Evolutionary conservation across 2,329 filamentous ascomycete species (phyloP), one percentile per base, ranked within the genome.

Genomic region (Beauveria asiatica): DNA sequence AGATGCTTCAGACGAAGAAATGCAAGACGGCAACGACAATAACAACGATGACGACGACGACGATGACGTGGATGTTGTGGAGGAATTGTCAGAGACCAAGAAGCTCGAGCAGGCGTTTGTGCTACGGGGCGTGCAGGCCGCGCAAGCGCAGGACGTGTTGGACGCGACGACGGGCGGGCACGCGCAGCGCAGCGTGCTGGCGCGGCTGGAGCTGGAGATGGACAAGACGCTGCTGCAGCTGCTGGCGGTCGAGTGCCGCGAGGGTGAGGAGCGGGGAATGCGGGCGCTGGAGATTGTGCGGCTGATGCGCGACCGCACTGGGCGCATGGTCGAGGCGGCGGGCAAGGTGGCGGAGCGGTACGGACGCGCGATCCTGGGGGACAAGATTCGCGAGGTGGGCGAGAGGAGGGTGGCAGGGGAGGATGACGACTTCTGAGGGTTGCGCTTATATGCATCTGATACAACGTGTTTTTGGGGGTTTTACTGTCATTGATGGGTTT

Each of bases 251-350:
- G 94, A 97, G 77, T 99, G 94, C 72, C 85, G 92, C 62, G 90
- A 94, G 65, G 91, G 92, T 49, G 94, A 99, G 72, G 92, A 97
- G 64, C 82, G 89, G 33, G 93, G 92, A 6, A 97, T 97, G 91
- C 91, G 93, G 66, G 93, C 93, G 0, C 78, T 99, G 41, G 95
- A 99, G 75, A 83, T 97, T 68, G 94, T 96, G 33, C 80, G 83
- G 63, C 78, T 99, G 68, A 89, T 99, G 86, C 83, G 83, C 49
- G 92, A 97, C 75, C 80, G 85, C 50, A 89, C 84, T 62, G 93
- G 93, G 19, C 87, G 89, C 72, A 97, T 97, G 90, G 74, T 96
- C 61, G 92, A 97, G 72, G 89, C 93, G 5, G 94, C 94, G 1
- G 84, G 86, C 60, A 96, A 95, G 80, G 84, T 99, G 54, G 94